Conservation (phyloP, 2,329 filamentous ascomycete genomes). For the Truncatella angustata region DNA sequence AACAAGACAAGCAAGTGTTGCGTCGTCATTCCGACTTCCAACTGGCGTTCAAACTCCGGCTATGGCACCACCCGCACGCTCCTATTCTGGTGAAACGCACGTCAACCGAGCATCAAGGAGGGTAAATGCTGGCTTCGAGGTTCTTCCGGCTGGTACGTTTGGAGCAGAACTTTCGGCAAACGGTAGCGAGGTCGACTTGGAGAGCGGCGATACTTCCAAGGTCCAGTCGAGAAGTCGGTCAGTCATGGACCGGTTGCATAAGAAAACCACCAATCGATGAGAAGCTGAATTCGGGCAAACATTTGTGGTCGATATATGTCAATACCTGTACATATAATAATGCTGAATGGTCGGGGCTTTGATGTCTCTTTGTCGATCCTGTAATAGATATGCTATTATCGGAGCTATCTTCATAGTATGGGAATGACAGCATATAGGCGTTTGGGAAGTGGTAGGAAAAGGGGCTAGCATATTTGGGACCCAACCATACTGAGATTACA, state of each 20-base stretch:
- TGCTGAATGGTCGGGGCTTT: neutral
- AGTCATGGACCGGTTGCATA: conserved; percentile 17
- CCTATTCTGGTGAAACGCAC: conserved; percentile 24
- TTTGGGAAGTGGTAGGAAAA: neutral
- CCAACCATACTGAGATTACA: too few relatives aligned
- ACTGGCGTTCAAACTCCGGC: neutral
- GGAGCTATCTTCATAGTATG: neutral
- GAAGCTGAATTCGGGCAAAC: neutral
- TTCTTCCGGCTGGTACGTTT: conserved; percentile 27
- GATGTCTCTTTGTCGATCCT: neutral
- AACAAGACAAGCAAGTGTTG: conserved; percentile 5
- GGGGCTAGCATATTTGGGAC: neutral
- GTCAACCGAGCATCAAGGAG: conserved; percentile 22
- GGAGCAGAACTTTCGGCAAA: conserved; percentile 16
- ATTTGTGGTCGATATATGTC: neutral
- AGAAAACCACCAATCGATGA: conserved; percentile 16
- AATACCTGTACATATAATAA: neutral
- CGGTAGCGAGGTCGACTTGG: conserved; percentile 18
- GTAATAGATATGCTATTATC: neutral
- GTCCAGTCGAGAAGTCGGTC: conserved; percentile 8
- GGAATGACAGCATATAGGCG: neutral
- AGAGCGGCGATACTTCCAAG: conserved; percentile 14
- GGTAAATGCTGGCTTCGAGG: conserved; percentile 29
- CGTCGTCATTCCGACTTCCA: neutral
- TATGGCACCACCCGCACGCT: conserved; percentile 18